Evolutionary conservation across 2,329 filamentous ascomycete species (phyloP), one percentile per base, ranked within the genome.

Genomic region (Onygenales sp.): DNA sequence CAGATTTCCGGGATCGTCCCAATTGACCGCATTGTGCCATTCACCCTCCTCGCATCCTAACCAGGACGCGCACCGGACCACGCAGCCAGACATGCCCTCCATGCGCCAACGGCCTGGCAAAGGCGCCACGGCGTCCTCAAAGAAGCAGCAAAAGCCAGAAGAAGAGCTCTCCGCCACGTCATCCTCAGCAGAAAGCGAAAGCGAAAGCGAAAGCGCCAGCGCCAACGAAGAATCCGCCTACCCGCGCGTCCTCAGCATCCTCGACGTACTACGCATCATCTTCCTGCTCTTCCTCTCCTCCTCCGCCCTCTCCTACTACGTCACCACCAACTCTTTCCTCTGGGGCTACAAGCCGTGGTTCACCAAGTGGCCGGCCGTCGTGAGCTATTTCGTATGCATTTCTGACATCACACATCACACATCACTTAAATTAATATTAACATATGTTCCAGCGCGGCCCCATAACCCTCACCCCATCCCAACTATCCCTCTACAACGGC

Each of bases 401-500:
- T 31, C 39, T 17, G 13, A 27, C 33, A 37, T 21, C 34, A 27
- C 2, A 46, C 40, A 27, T 32, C 7, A 21, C 27, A 7, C 0
- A 4, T 37, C n/a, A 21, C 40, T 21, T 32, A 39, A 21, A 21
- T 32, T n/a, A 34, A 14, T 17, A 10, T 13, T 42, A 17, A 17
- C 17, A 17, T 17, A 34, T 13, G 6, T 37, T 39, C 14, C 60
- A 77, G 75, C 66, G 69, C 58, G 75, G 76, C 3, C 87, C 88
- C 11, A 57, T 87, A 49, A 74, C 79, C 65, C 78, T 97, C 40
- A 95, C 89, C 1, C 85, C 87, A 53, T 75, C 77, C 17, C 78
- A 96, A 68, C 84, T 98, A 48, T 69, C 79, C 45, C 68, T 74
- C 49, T 94, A 87, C 77, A 85, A 95, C 72, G 94, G 93, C 72